These are phyloP conservation scores for Trichoderma arundinaceum DNA, from an alignment of 2,329 filamentous ascomycete genomes.

Conservation along the genomic window DNA sequence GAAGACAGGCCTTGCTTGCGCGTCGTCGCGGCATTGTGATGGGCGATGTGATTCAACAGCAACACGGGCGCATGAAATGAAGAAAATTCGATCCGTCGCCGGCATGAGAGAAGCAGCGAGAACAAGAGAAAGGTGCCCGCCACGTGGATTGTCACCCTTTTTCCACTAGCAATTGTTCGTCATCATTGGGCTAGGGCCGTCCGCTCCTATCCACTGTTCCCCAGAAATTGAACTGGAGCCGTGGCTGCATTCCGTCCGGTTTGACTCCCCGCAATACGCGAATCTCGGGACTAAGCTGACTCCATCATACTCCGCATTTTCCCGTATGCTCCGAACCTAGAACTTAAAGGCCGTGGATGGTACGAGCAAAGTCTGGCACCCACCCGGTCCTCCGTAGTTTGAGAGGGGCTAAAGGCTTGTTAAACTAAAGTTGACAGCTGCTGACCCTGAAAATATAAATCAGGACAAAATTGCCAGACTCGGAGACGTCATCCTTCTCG, in stretches of 20 bases:
- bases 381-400: neutral
- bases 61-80: neutral
- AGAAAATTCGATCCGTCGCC: neutral
- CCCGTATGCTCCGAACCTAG: constrained; percentile 14
- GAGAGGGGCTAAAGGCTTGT: neutral
- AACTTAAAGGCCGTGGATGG: constrained; percentile 2
- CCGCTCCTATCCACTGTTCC: neutral
- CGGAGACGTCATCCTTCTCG: neutral
- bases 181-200: neutral
- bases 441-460: neutral
- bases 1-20: constrained; percentile 27
- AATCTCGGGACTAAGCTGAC: constrained; percentile 11
- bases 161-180: constrained; percentile 12
- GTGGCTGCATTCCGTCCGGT: neutral
- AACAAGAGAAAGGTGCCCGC: neutral
- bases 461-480: neutral
- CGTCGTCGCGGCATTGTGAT: constrained; percentile 26
- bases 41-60: neutral
- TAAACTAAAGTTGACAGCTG: neutral
- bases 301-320: constrained; percentile 16
- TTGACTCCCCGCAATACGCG: constrained; percentile 14
- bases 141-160: constrained; percentile 10
- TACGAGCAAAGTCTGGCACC: neutral
- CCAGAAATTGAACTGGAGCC: constrained; percentile 2
- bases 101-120: neutral